A percentile compares a stretch with the other conserved stretches of the same genome.
phyloP scores from a whole-genome alignment of 768 basidiomycete species.

The Rhizopogon rudus region DNA sequence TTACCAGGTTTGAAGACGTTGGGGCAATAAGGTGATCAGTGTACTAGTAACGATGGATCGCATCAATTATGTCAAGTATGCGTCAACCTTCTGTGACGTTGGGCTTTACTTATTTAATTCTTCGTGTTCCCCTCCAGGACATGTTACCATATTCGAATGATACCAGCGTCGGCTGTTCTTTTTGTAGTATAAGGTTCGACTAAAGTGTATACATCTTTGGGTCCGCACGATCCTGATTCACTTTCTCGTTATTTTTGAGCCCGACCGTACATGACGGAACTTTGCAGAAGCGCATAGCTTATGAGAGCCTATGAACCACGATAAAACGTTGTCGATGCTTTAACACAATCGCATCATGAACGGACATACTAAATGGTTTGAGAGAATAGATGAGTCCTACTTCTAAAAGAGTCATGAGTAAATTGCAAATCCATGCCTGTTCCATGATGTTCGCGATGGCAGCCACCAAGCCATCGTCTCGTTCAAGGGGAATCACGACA shows the following conservation, averaged over 20 bases:
- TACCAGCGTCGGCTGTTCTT: background rate
- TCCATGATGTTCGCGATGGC: background rate
- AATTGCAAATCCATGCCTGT: background rate
- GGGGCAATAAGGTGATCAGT: background rate
- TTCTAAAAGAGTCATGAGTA: background rate
- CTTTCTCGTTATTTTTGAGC: background rate
- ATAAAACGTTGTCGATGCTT: too few relatives aligned
- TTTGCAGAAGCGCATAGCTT: background rate
- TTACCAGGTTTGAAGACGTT: constrained; percentile 14
- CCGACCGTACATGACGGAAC: background rate
- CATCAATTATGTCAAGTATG: background rate
- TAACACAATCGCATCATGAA: background rate
- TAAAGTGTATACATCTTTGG: background rate
- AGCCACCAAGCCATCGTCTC: background rate
- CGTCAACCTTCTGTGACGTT: background rate
- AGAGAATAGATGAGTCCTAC: background rate
- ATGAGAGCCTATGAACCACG: background rate
- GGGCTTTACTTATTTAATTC: background rate
- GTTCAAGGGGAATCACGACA: background rate
- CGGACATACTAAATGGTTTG: background rate
- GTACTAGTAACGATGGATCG: too few relatives aligned
- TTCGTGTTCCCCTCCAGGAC: background rate
- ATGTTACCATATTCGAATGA: background rate
- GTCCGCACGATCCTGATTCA: background rate
- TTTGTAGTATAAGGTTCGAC: background rate